Base-by-base conservation (phyloP, 345 rosid genomes). In the Syzygium jambos region DNA sequence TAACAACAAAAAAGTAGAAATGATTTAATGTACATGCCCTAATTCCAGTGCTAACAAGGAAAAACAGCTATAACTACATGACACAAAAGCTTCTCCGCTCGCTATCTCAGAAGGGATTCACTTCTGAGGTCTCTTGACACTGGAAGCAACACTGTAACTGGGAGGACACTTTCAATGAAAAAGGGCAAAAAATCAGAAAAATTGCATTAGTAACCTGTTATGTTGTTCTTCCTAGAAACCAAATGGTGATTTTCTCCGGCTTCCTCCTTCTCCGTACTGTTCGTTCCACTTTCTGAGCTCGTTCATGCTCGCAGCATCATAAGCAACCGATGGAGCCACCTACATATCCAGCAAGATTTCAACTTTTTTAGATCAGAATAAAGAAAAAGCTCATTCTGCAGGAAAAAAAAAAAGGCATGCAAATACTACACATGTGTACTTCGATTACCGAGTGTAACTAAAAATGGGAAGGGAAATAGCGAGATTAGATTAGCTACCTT, bases 261-360 rank as follows among this genome's bases (percentile, higher is more conserved):
- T 95, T 59, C 99, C 99, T 27, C 96, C 99, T 91, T 96, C 99
- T 73, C 99, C 99, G 29, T 98, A 98, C 68, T 96, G 99, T 86
- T 98, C 99, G 41, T 98, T 98, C 99, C 99, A 98, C 92, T 98
- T 98, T 89, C 99, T 92, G 86, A 98, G 89, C 90, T 96, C 99
- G 82, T 96, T 95, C 99, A 98, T 98, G 90, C 95, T 95, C 3
- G 98, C 86, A 5, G 99, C 98, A 84, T 96, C 99, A 13, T 91
- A 95, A 3, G 99, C 93, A 57, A 98, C 97, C 0, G 98, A 98
- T 4, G 99, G 99, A 38, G 99, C 98, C 34, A 96, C 99, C 99
- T 98, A 87, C 23, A 78, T 6, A 34, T 4, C 57, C 77, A 7
- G 11, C 57, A 13, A 83, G 9, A 57, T 29, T 34, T 51, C 9